Evolutionary conservation across 2,329 filamentous ascomycete species (phyloP), one percentile per base, ranked within the genome.

Genomic region (Domatiomyces catenatus): DNA sequence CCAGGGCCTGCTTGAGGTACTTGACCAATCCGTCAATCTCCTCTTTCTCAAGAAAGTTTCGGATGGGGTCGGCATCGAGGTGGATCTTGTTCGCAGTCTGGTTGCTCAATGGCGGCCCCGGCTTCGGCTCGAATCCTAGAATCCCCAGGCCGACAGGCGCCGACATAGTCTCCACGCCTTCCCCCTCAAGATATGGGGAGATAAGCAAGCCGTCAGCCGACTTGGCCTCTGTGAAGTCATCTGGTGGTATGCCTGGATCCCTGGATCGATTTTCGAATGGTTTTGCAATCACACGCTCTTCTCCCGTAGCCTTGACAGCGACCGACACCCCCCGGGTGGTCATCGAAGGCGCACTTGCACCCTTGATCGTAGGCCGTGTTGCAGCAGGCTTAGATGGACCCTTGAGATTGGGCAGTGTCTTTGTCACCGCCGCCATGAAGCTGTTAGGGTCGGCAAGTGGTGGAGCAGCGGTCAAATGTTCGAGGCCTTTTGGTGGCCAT

Each of bases 401-500:
- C 2, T 39, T 12, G 8, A 39, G 32, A 15, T 5, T 6, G 10
- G 39, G n/a, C 6, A 50, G 19, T 20, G 39, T 17, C 22, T 49
- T 39, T 24, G 28, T 48, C 39, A 47, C 48, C 7, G 39, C 20
- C 12, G 45, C 48, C 51, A 53, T 53, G 46, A 53, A 53, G n/a
- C 24, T 24, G 8, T 46, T 26, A 4, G 51, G 42, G n/a, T 50
- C 48, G 17, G 42, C 50, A 19, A 49, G 32, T 46, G 15, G 10
- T 42, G 42, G 19, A 44, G 28, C 4, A 20, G 1, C n/a, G 12
- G 49, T 18, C 36, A 18, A 46, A 24, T 44, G 28, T 28, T 48
- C n/a, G 8, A 54, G 46, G n/a, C 48, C 46, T 45, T 50, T 12
- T 2, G 51, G 54, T 8, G 54, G 52, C 51, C 50, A 54, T 42